Evolutionary conservation across 768 basidiomycete genomes (phyloP).

Genomic region (Pleurotus djamor): DNA sequence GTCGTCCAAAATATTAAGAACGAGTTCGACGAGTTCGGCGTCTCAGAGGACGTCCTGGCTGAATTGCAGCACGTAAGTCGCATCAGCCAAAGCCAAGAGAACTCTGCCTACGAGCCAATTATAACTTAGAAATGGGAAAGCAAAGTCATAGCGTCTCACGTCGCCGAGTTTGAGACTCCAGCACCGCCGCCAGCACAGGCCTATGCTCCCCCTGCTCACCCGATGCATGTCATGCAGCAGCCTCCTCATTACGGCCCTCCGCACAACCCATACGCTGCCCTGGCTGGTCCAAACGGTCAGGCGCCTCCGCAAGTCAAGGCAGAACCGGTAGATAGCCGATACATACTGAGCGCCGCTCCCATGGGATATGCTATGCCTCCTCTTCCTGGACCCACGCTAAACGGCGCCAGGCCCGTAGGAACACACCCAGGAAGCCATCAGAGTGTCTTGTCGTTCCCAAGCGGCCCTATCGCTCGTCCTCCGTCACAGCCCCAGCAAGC

Average conservation of each 20-base stretch:
- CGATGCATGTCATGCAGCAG: slow-evolving; percentile 58
- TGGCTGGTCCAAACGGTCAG: slow-evolving; percentile 30
- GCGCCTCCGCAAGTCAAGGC: slow-evolving; percentile 54
- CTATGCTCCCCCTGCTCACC: slow-evolving; percentile 56
- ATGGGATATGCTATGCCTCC: slow-evolving; percentile 54
- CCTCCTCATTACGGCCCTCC: slow-evolving; percentile 55
- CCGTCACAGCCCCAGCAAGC: slow-evolving; percentile 5
- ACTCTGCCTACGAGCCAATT: slow-evolving; percentile 6
- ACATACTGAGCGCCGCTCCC: slow-evolving; percentile 49
- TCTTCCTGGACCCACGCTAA: slow-evolving; percentile 64
- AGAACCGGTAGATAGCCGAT: slow-evolving; percentile 71
- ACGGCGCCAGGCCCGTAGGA: slow-evolving; percentile 37
- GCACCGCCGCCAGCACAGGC: slow-evolving; percentile 32
- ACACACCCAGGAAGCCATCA: slow-evolving; percentile 56
- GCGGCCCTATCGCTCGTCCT: slow-evolving; percentile 20
- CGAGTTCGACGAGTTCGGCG: slow-evolving; percentile 97
- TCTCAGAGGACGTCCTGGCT: slow-evolving; percentile 86
- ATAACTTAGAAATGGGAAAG: slow-evolving; percentile 87
- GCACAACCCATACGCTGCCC: slow-evolving; percentile 52
- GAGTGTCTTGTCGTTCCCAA: slow-evolving; percentile 53
- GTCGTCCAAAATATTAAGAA: slow-evolving; percentile 84
- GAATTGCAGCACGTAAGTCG: slow-evolving; percentile 84
- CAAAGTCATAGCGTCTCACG: slow-evolving; percentile 91
- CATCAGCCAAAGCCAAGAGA: slow-evolving; percentile 4
- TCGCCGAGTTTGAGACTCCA: slow-evolving; percentile 85